A percentile compares a stretch with the other conserved stretches of the same genome.
phyloP scores from a whole-genome alignment of 2,329 filamentous ascomycete species.

The Biscogniauxia mediterranea region DNA sequence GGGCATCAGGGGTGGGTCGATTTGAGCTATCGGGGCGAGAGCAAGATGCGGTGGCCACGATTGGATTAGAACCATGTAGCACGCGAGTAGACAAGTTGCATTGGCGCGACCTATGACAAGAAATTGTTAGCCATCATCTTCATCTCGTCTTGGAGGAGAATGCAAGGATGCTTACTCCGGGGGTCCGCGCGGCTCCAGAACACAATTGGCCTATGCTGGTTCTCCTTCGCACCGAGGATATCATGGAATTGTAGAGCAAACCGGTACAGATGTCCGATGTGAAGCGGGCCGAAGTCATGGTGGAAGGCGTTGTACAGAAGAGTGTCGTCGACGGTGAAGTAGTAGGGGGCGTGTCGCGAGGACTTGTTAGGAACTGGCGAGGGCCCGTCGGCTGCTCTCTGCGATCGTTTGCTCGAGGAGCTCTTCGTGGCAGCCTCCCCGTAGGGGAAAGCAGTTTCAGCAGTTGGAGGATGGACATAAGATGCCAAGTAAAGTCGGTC shows the following conservation, averaged over 20 bases:
- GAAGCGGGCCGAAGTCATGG: conserved; percentile 94
- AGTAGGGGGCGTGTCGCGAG: conserved; percentile 69
- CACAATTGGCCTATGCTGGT: conserved; percentile 85
- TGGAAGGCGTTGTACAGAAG: conserved; percentile 98
- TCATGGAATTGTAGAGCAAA: conserved; percentile 97
- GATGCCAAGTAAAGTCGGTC: conserved; percentile 94
- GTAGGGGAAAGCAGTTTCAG: conserved; percentile 84
- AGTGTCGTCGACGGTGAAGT: conserved; percentile 91
- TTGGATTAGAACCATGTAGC: conserved; percentile 98
- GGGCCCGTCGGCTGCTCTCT: conserved; percentile 60
- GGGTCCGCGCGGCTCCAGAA: conserved; percentile 95
- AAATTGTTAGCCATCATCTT: conserved; percentile 25
- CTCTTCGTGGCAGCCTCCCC: conserved; percentile 52
- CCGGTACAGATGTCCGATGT: conserved; percentile 95
- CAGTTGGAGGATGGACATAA: conserved; percentile 78
- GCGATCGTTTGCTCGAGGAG: conserved; percentile 75
- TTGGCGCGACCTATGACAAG: conserved; percentile 73
- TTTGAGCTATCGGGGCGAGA: conserved; percentile 90
- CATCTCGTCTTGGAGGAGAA: background rate
- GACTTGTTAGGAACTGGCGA: conserved; percentile 43
- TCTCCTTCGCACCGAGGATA: conserved; percentile 85
- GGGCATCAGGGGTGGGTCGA: conserved; percentile 96
- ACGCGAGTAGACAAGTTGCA: conserved; percentile 89
- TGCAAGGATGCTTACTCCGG: conserved; percentile 62
- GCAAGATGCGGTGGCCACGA: conserved; percentile 96